Evolutionary conservation across 1,139 yeast genomes (phyloP).

Genomic region (Lizanozyma gosingica): DNA sequence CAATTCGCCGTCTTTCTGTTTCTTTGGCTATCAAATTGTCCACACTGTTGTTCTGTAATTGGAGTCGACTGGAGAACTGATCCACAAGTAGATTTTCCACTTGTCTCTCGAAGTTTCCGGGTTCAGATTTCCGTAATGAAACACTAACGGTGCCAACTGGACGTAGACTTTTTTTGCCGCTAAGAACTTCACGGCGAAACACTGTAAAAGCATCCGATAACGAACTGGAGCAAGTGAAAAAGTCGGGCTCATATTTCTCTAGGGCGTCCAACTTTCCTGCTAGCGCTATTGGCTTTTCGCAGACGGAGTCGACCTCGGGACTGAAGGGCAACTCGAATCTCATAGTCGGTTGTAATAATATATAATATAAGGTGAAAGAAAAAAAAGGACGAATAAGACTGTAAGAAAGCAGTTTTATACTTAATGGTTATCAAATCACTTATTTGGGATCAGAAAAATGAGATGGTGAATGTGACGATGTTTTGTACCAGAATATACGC

Average conservation of each 20-base stretch:
- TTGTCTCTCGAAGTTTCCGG: background rate
- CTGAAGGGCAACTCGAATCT: background rate
- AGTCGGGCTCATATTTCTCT: background rate
- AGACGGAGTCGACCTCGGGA: background rate
- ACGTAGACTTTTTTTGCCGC: background rate
- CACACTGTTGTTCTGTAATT: constrained; percentile 1
- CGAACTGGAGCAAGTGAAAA: background rate
- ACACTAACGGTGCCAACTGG: background rate
- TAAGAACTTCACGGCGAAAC: background rate
- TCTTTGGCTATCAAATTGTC: constrained; percentile 1
- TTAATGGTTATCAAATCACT: too few relatives aligned
- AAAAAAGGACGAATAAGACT: too few relatives aligned
- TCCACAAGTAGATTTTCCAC: background rate
- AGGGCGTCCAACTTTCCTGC: background rate
- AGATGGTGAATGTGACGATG: too few relatives aligned
- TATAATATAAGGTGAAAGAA: too few relatives aligned
- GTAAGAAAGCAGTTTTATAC: too few relatives aligned
- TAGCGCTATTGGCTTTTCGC: background rate
- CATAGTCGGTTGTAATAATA: too few relatives aligned
- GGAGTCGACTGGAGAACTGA: background rate
- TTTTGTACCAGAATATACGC: too few relatives aligned
- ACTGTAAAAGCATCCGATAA: background rate
- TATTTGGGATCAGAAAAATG: too few relatives aligned
- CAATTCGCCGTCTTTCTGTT: constrained; percentile 1
- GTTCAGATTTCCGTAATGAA: too few relatives aligned